Evolutionary conservation across 1,284 basidiomycete genomes (phyloP), one percentile per base, ranked within the genome.

Genomic region (Ustilago sp.): DNA sequence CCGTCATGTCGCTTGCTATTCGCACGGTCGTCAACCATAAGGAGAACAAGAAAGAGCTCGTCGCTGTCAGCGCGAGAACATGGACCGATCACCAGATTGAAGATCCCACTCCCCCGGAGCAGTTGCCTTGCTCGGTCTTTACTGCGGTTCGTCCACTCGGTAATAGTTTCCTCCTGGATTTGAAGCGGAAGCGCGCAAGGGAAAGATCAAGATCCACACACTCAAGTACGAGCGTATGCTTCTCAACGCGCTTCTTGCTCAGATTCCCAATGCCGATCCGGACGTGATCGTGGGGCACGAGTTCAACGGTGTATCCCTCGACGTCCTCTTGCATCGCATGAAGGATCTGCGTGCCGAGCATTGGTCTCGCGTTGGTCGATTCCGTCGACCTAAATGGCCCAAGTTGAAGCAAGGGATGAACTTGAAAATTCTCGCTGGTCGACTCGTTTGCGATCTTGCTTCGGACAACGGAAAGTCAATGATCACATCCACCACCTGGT

Each of bases 251-350:
- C 88, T 98, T 7, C 89, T 99, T 3, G 94, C 91, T 51, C 91
- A 92, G 8, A 90, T 98, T 38, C 90, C 93, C 84, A 92, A 92
- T 81, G 90, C 93, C 32, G 97, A 99, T 83, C 95, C 97, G 0
- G 97, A 99, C 85, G 91, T 98, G 38, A 91, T 99, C 58, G 90
- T 99, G 36, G 95, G 96, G 0, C 95, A 98, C 84, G 95, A 98
- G 68, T 96, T 99, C 86, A 88, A 94, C 12, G 95, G 94, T n/a
- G 92, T 92, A 51, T 92, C 92, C 4, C 90, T 98, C 35, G 96
- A 99, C 80, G 92, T 97, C 31, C 88, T 99, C 23, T 89, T 99
- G 31, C 92, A 94, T 83, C 92, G 97, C 0, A 93, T 99, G 92
- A 90, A 91, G 74, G 94, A 97, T 74, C 72, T 86, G 43, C 79